Base-by-base conservation (phyloP, 495 filamentous ascomycete genomes). In the Apiosordaria backusii region DNA sequence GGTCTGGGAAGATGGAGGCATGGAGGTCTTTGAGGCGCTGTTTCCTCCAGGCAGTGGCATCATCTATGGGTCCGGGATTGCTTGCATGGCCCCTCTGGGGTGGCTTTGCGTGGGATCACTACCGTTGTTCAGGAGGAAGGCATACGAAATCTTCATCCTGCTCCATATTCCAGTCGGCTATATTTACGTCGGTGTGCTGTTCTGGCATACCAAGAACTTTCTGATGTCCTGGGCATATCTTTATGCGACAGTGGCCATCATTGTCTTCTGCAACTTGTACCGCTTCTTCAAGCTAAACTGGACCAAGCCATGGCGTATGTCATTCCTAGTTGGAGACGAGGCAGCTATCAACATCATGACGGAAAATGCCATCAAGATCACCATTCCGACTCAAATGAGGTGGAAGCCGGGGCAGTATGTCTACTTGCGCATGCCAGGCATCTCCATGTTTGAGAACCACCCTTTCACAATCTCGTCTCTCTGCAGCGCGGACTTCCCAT, bases 131-230 rank as follows among this genome's bases (percentile, higher is more conserved):
- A 77, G 86, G 62, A 77, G 81, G 45, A 77, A 76, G 35, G 81
- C 82, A 18, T 97, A 97, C 74, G 94, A 98, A 74, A 75, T 92
- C 1, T 98, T 97, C 71, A 85, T 94, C 18, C 77, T 87, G 29
- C 76, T 94, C 18, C 94, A 98, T 72, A 87, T 92, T 1, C 90
- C 93, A 0, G 87, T 92, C 13, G 89, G 93, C 2, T 84, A 93
- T 60, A 82, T 91, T 45, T 96, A 92, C 72, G 75, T 97, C 35
- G 92, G 82, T 10, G 84, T 97, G 79, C 84, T 98, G 18, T 96
- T 98, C 77, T 98, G 94, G 94, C 94, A 98, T 76, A 95, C 90
- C 70, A 88, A 92, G 71, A 97, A 98, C 76, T 96, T 91, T 73
- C 82, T 98, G 27, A 88, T 87, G 18, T 96, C 93, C 5, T 98